Conservation (phyloP, 2,329 filamentous ascomycete genomes). For the Xylaria arbuscula region DNA sequence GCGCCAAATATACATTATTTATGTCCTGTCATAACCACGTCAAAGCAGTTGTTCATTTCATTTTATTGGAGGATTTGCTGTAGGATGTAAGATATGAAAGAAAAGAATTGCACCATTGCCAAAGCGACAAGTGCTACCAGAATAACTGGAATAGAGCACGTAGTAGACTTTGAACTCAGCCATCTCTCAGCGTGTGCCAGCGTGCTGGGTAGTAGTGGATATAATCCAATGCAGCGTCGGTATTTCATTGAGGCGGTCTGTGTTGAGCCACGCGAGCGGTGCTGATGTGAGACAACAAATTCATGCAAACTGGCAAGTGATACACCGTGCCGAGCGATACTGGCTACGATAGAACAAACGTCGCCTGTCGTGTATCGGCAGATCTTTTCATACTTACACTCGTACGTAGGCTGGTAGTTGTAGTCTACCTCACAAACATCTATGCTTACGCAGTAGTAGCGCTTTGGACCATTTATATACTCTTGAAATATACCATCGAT, state of each 20-base stretch:
- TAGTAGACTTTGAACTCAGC: too few relatives aligned
- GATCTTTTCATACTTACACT: not conserved
- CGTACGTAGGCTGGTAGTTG: not conserved
- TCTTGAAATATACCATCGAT: too few relatives aligned
- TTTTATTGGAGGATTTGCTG: too few relatives aligned
- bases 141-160: too few relatives aligned
- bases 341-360: slow-evolving; percentile 13
- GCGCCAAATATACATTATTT: not conserved
- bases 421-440: not conserved
- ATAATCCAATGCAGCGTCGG: slow-evolving; percentile 13
- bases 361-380: not conserved
- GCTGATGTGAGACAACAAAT: slow-evolving; percentile 33
- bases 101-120: too few relatives aligned
- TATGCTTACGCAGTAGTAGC: not conserved
- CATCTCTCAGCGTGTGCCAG: too few relatives aligned
- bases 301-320: slow-evolving; percentile 18
- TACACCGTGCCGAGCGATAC: slow-evolving; percentile 6
- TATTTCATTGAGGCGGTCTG: slow-evolving; percentile 6
- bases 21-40: too few relatives aligned
- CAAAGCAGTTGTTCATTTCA: too few relatives aligned
- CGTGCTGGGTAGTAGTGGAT: not conserved
- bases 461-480: too few relatives aligned
- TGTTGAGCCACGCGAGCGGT: slow-evolving; percentile 27
- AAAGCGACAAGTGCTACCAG: not conserved
- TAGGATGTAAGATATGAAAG: too few relatives aligned